Conservation (phyloP, 208 protist genomes). For the Porcisia deanei region DNA sequence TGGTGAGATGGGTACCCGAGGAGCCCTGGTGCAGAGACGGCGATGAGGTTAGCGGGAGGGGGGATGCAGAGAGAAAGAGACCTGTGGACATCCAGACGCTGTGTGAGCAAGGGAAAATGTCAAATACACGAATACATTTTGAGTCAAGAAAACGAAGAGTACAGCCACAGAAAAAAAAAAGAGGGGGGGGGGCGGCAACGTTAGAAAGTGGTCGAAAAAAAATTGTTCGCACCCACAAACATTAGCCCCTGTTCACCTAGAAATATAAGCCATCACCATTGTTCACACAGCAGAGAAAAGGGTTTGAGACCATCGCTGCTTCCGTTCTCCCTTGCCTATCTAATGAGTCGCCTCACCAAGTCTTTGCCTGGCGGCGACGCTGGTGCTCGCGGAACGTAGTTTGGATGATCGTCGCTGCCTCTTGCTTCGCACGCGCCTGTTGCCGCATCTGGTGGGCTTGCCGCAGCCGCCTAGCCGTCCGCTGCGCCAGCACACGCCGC, state of each 20-base stretch:
- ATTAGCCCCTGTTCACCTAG: too few relatives aligned
- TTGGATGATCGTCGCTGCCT: conserved; percentile 77
- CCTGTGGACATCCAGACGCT: too few relatives aligned
- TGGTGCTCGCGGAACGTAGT: conserved; percentile 48
- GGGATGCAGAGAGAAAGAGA: too few relatives aligned
- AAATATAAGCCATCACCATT: background rate
- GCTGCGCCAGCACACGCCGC: conserved; percentile 46
- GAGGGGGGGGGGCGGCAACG: too few relatives aligned
- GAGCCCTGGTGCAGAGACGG: too few relatives aligned
- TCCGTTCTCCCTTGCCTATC: background rate
- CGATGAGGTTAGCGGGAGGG: too few relatives aligned
- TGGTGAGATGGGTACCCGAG: too few relatives aligned
- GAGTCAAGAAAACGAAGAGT: too few relatives aligned
- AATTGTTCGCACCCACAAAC: too few relatives aligned
- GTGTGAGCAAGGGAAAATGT: too few relatives aligned
- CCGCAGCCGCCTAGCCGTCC: conserved; percentile 25
- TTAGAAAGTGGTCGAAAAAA: too few relatives aligned
- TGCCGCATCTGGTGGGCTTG: conserved; percentile 23
- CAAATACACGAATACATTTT: conserved; percentile 3
- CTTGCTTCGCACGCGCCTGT: conserved; percentile 29
- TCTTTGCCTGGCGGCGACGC: conserved; percentile 6
- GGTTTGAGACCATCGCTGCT: background rate
- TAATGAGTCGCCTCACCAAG: background rate
- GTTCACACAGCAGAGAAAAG: background rate
- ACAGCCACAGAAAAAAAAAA: too few relatives aligned